A percentile compares a stretch with the other conserved stretches of the same genome.
Evolutionary conservation across 306 rosid genomes (phyloP).

Genomic region (Acmispon strigosus): DNA sequence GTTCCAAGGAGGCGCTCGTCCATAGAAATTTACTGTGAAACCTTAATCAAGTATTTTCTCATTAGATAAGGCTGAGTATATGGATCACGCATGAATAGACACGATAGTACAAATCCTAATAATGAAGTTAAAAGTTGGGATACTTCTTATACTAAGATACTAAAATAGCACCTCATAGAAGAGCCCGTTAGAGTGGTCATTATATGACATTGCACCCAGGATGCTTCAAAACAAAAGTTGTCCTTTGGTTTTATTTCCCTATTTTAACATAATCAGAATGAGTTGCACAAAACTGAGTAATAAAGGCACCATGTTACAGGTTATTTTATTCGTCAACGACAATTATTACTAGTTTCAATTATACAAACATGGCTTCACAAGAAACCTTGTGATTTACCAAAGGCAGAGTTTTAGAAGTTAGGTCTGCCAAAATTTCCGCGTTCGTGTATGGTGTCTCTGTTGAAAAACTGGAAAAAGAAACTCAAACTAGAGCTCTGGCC

Average conservation of each 20-base stretch:
- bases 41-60: no score
- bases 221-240: neutral
- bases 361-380: conserved; percentile 18
- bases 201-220: neutral
- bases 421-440: conserved; percentile 16
- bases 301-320: neutral
- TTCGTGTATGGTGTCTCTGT: conserved; percentile 1
- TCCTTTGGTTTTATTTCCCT: neutral
- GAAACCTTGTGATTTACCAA: neutral
- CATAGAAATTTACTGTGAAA: no score
- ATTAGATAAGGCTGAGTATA: no score
- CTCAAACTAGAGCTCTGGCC: conserved; percentile 9
- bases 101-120: no score
- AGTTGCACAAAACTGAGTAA: neutral
- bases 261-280: neutral
- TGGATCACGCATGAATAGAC: no score
- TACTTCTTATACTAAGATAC: neutral
- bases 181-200: neutral
- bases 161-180: neutral
- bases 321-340: conserved; percentile 26
- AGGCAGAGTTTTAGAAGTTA: conserved; percentile 11
- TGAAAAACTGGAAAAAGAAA: conserved; percentile 7
- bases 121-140: neutral
- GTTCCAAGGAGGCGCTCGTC: no score
- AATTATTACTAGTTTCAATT: conserved; percentile 2